Evolutionary conservation across 129 eudicot genomes (phyloP), one percentile per base, ranked within the genome.

Genomic region (Logfia minima): DNA sequence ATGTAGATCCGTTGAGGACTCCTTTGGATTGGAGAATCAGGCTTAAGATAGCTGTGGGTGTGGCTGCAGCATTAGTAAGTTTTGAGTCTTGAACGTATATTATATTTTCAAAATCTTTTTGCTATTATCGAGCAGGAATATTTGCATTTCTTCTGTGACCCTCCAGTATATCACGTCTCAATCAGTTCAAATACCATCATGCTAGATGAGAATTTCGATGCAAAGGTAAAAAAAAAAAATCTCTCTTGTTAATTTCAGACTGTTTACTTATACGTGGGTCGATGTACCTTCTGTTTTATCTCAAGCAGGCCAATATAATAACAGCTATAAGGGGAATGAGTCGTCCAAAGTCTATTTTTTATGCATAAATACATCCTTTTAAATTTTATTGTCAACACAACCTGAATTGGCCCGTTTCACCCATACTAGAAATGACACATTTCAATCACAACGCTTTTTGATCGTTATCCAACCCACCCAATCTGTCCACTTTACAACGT

Each of bases 11-110:
- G 72, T 84, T 92, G 71, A 92, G 71, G 87, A 90, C 98, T 70
- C 98, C 98, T 69, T 79, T 92, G 75, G 83, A 90, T 74, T 92
- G 98, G 98, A 90, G 92, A 84, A 92, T 86, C 39, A 87, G 98
- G 81, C 85, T 90, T 53, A 81, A 85, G 63, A 92, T 92, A 75
- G 92, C 86, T 21, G 78, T 88, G 32, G 92, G 91, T 39, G 89
- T 92, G 18, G 94, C 98, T 70, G 94, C 98, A 78, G 98, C 98
- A 41, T 64, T 92, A 76, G 98, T 92, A 75, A 80, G 90, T 85
- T 69, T 45, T 51, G 18, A 29, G 75, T 39, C n/a, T 4, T 48
- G 48, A 6, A 56, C 51, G 4, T 59, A 31, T 31, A 19, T 79
- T 32, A 24, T 21, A 41, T 70, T 19, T 9, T 32, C 17, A 21